Evolutionary conservation across 768 basidiomycete genomes (phyloP), one percentile per base, ranked within the genome.

Genomic region (Hemileccinum rubropunctum): DNA sequence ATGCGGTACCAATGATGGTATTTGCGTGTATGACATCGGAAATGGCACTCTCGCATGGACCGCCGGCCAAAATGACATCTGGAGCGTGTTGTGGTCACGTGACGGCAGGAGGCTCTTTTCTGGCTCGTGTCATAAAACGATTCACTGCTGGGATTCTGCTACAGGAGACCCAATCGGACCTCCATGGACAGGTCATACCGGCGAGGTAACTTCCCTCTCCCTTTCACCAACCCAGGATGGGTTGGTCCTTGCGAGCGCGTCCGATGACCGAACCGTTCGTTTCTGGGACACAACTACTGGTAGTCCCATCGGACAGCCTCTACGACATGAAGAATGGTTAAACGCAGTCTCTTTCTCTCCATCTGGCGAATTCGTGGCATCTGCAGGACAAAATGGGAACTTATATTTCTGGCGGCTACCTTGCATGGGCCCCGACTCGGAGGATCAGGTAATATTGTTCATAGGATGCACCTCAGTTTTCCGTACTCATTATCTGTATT

Each of bases 281-380:
- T 42, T 58, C 34, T 58, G 56, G 58, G 13, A 51, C 6, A 1
- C 41, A 10, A 9, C 37, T 1, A 45, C 35, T 20, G 51, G 56
- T 1, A 0, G 13, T 14, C 34, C 43, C 0, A 3, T 58, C 2
- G 46, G 20, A 14, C 18, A 32, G 15, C 46, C 28, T 23, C 20
- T 47, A 15, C 14, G 5, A 30, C 37, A 45, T 14, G 23, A 27
- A 15, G 26, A 15, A 12, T 11, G n/a, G 11, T 28, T 38, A 3
- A 12, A 20, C 8, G 4, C 12, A 6, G 26, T 45, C 33, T 21
- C 13, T 40, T 45, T 45, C 44, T 45, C 50, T 8, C 45, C 39
- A 0, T 46, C 45, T n/a, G 50, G 45, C 7, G 45, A 42, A 13
- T 42, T 47, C n/a, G 35, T 47, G 21, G 51, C 34, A 33, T 42